These are phyloP conservation scores for Ustulina deusta DNA, from an alignment of 2,329 filamentous ascomycete species.

Conservation along the genomic window DNA sequence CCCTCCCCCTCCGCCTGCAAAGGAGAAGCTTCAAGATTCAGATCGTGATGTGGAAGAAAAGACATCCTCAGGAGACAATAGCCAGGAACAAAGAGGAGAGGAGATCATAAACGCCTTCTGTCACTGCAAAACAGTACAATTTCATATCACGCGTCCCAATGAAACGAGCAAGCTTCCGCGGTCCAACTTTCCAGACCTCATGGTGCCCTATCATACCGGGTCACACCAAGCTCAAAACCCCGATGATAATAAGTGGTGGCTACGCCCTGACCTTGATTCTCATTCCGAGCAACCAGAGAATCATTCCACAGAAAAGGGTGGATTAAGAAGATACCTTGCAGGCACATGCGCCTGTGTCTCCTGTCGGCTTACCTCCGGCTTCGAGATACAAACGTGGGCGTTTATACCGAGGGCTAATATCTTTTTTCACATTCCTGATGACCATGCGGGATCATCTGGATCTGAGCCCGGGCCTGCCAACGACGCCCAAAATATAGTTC, in stretches of 20 bases:
- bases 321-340: constrained; percentile 61
- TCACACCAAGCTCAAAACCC: constrained; percentile 56
- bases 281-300: constrained; percentile 21
- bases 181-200: constrained; percentile 66
- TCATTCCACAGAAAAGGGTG: constrained; percentile 51
- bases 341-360: constrained; percentile 71
- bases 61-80: constrained; percentile 24
- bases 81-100: constrained; percentile 10
- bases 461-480: neutral
- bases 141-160: constrained; percentile 69
- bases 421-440: constrained; percentile 53
- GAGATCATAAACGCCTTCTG: constrained; percentile 59
- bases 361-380: constrained; percentile 71
- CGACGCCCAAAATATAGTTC: constrained; percentile 26
- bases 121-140: constrained; percentile 66
- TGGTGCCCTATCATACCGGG: constrained; percentile 60
- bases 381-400: constrained; percentile 74
- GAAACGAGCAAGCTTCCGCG: constrained; percentile 56
- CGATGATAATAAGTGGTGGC: constrained; percentile 69
- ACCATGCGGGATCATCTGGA: constrained; percentile 43
- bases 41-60: neutral
- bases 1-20: neutral
- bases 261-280: constrained; percentile 52
- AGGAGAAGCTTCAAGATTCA: neutral
- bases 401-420: constrained; percentile 73